A percentile compares a stretch with the other conserved stretches of the same genome.
phyloP scores from a whole-genome alignment of 2,329 filamentous ascomycete genomes.

The Pestalotiopsis sp. region DNA sequence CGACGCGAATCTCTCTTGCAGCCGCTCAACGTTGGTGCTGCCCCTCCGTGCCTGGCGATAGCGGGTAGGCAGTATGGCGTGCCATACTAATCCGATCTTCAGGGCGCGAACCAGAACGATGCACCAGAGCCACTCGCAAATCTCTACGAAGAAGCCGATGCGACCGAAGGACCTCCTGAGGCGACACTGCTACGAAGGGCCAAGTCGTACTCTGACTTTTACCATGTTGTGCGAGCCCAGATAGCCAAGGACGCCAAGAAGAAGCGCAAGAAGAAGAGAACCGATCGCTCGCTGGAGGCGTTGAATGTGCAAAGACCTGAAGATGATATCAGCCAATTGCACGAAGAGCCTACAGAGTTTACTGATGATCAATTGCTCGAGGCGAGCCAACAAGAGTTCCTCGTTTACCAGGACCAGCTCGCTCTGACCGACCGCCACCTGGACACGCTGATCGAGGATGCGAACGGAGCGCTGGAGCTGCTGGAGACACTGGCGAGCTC shows the following conservation, averaged over 20 bases:
- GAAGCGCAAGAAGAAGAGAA: conserved; percentile 41
- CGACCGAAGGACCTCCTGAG: conserved; percentile 64
- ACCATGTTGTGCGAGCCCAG: conserved; percentile 63
- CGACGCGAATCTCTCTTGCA: conserved; percentile 73
- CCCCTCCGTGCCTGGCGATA: not conserved
- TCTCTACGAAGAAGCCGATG: conserved; percentile 59
- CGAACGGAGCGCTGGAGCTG: conserved; percentile 74
- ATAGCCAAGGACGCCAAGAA: conserved; percentile 52
- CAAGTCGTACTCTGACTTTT: conserved; percentile 80
- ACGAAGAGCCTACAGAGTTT: conserved; percentile 23
- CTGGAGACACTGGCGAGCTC: conserved; percentile 81
- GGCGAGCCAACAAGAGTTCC: conserved; percentile 83
- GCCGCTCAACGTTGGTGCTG: conserved; percentile 60
- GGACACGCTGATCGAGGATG: conserved; percentile 76
- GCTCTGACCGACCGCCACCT: conserved; percentile 81
- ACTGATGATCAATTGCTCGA: conserved; percentile 71
- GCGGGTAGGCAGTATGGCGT: not conserved
- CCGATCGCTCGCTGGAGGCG: conserved; percentile 53
- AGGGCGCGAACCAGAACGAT: conserved; percentile 59
- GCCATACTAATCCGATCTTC: conserved; percentile 23
- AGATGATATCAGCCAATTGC: conserved; percentile 13
- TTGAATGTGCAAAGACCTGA: conserved; percentile 42
- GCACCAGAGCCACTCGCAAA: conserved; percentile 59
- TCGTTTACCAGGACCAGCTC: conserved; percentile 82
- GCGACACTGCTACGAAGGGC: conserved; percentile 68